Conservation (phyloP, 1,284 basidiomycete species). For the Pseudozyma sp. region DNA sequence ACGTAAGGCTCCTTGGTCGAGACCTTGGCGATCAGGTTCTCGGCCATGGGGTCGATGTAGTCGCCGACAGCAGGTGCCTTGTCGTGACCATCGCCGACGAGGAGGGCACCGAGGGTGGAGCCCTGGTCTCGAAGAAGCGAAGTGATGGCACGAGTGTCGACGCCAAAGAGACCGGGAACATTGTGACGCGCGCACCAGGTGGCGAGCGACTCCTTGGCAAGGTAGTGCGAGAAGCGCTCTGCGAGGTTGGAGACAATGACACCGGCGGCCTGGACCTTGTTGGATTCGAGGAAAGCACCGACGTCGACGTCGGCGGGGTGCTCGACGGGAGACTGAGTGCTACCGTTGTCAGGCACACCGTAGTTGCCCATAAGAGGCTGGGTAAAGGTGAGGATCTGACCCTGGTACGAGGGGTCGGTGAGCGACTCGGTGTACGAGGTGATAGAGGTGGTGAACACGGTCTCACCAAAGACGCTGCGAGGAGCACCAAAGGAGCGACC, state of each 20-base stretch:
- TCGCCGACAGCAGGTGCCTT: conserved; percentile 71
- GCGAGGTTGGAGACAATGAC: conserved; percentile 95
- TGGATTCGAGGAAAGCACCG: conserved; percentile 79
- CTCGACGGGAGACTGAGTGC: conserved; percentile 66
- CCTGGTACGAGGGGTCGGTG: conserved; percentile 98
- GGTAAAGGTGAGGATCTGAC: conserved; percentile 98
- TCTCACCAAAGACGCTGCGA: conserved; percentile 91
- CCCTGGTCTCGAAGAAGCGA: conserved; percentile 93
- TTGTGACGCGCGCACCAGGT: conserved; percentile 92
- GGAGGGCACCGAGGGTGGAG: conserved; percentile 91
- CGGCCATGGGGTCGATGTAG: conserved; percentile 84
- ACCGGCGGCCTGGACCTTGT: conserved; percentile 88
- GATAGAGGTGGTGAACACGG: conserved; percentile 98
- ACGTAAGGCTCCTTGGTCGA: conserved; percentile 87
- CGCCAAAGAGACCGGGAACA: conserved; percentile 93
- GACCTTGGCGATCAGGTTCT: conserved; percentile 92
- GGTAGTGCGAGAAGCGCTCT: conserved; percentile 93
- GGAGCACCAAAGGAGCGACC: conserved; percentile 91
- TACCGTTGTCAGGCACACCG: conserved; percentile 85
- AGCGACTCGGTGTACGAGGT: conserved; percentile 99
- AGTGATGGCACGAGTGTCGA: conserved; percentile 97
- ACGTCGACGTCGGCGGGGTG: conserved; percentile 74
- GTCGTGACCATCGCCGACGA: conserved; percentile 81
- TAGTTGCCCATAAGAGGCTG: conserved; percentile 99
- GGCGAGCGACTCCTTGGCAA: conserved; percentile 90